These are phyloP conservation scores for Pleurotus pulmonarius DNA, from an alignment of 768 basidiomycete genomes.

Conservation along the genomic window DNA sequence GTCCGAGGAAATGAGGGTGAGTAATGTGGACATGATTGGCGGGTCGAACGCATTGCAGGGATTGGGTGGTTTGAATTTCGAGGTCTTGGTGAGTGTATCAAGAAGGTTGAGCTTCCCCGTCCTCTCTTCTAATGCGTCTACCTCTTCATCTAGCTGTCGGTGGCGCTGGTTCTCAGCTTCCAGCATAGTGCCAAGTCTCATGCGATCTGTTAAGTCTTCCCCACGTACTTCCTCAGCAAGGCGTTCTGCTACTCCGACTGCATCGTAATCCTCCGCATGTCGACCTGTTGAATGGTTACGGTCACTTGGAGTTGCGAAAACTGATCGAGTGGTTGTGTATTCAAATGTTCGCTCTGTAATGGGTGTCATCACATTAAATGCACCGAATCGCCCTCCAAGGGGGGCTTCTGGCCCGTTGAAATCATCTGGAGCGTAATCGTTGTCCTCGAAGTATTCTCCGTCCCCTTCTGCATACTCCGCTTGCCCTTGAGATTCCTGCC, in stretches of 20 bases:
- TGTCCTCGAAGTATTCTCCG: conserved; percentile 14
- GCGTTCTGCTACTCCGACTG: conserved; percentile 48
- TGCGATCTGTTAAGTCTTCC: conserved; percentile 27
- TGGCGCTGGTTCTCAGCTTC: conserved; percentile 6
- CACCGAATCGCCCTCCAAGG: conserved; percentile 72
- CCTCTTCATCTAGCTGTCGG: conserved; percentile 10
- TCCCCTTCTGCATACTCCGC: conserved; percentile 20
- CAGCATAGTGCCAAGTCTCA: conserved; percentile 16
- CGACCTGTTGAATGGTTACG: conserved; percentile 23
- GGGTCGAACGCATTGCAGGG: conserved; percentile 87
- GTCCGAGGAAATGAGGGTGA: conserved; percentile 62
- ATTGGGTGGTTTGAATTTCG: conserved; percentile 72
- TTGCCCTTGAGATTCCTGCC: conserved; percentile 16
- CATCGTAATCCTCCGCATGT: conserved; percentile 38
- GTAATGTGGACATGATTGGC: conserved; percentile 54
- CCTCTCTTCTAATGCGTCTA: conserved; percentile 47
- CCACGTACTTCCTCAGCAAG: conserved; percentile 47
- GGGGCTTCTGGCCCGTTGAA: conserved; percentile 42
- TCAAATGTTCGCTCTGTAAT: conserved; percentile 95
- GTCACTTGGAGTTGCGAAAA: conserved; percentile 37
- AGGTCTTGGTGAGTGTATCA: conserved; percentile 58
- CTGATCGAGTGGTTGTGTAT: conserved; percentile 54
- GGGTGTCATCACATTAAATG: conserved; percentile 94
- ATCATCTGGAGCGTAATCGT: conserved; percentile 18
- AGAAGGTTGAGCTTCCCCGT: conserved; percentile 62